Base-by-base conservation (phyloP, 163 green algal genomes). In the Trebouxia gelatinosa region DNA sequence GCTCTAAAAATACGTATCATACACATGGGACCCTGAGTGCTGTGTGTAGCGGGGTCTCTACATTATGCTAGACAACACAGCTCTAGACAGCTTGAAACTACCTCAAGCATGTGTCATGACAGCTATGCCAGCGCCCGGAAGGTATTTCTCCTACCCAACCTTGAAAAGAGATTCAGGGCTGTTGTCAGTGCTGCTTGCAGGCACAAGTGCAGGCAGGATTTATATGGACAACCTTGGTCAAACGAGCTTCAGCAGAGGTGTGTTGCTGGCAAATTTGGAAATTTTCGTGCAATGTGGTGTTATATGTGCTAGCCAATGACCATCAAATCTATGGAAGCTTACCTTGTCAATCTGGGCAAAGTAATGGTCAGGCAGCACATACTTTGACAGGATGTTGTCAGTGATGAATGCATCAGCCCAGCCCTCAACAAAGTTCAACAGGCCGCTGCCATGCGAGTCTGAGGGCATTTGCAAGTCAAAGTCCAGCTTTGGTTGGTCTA, bases 261-360 rank as follows among this genome's bases (percentile, higher is more conserved):
- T 67, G 58, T 67, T 67, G 58, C 59, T 46, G 31, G 59, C 58
- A 67, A 67, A 67, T 67, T 67, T 6, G 58, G 58, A 67, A 35
- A 67, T 67, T 67, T 37, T 67, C 58, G 17, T 43, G 61, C 32
- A 70, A 50, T 50, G 28, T 48, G 26, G 70, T 67, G 43, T 59
- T 38, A 29, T 28, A 26, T 37, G 58, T 35, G 68, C 54, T 11
- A 87, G 84, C 19, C 40, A 85, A 54, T 86, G 85, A 16, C 82
- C 58, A 67, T 37, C 58, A 40, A 38, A 38, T 67, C 28, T 46
- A 28, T 5, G n/a, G n/a, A 7, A 46, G 6, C 68, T 28, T 43
- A 77, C 68, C 68, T 6, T 17, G 31, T 61, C 68, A 40, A 77
- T 64, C 17, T 61, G 40, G 29, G 68, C 38, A 28, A 77, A 77